Base-by-base conservation (phyloP, 164 flowering plant genomes). In the Piper longum region DNA sequence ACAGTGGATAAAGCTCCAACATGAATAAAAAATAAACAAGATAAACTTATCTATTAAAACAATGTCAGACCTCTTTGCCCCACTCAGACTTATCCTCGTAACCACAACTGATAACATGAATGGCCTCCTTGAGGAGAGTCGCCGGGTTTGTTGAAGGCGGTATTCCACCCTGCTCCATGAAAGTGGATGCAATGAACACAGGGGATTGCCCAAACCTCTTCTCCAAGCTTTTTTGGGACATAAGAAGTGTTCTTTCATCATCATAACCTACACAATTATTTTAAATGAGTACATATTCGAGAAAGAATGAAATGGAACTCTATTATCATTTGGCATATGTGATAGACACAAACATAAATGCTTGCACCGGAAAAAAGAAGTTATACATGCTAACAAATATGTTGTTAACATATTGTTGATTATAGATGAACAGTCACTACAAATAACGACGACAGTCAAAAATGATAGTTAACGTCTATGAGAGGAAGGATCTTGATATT, bases 91-190 rank as follows among this genome's bases (percentile, higher is more conserved):
- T 26, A 26, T 26, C 36, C 36, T 26, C 36, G 36, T 26, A 26
- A 26, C 36, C 36, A 26, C 36, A 26, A 26, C 36, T 26, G 36
- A 26, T 26, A 26, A 26, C 36, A 26, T 26, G 36, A 26, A 26
- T 26, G 36, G 36, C 77, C 65, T 80, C 84, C 51, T 74, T 74
- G 14, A 80, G 71, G 45, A 78, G 78, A 19, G 72, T 59, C 12
- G 75, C 66, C 0, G 80, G 73, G 57, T 69, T 70, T 16, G 73
- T 70, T 7, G 65, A 69, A 42, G 56, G 66, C 9, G 74, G 75
- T 55, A 72, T 67, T 39, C 80, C 83, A 59, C 83, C 83, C 59
- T 78, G 43, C 68, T 78, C 81, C 70, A 74, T 61, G 2, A 80
- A 70, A 0, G 83, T 78, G 17, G 83, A 80, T 26, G 36, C 36